phyloP scores from a whole-genome alignment of 2,329 filamentous ascomycete genomes.

The Scytalidium lignicola region DNA sequence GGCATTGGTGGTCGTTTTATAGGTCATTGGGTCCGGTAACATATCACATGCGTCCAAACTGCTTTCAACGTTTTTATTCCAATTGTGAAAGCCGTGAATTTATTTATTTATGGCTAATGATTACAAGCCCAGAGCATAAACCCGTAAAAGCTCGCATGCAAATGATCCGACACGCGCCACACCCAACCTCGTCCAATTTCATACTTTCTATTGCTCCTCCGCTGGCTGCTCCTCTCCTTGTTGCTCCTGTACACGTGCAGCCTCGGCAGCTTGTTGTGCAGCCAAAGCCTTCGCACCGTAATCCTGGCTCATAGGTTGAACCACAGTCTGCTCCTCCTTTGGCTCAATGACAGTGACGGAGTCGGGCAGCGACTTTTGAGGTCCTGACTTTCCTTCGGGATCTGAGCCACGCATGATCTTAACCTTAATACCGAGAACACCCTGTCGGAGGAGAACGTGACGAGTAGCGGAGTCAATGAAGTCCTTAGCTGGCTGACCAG shows the following conservation, averaged over 20 bases:
- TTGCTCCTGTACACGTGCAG: slow-evolving; percentile 49
- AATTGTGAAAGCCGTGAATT: slow-evolving; percentile 19
- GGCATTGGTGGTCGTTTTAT: background rate
- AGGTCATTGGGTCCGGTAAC: background rate
- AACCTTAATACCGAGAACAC: slow-evolving; percentile 99
- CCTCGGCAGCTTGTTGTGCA: slow-evolving; percentile 63
- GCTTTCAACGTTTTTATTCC: background rate
- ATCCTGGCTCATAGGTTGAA: slow-evolving; percentile 96
- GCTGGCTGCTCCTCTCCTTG: slow-evolving; percentile 46
- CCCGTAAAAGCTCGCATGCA: slow-evolving; percentile 23
- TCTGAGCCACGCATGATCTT: slow-evolving; percentile 99
- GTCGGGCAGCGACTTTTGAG: slow-evolving; percentile 95
- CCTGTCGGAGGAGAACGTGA: slow-evolving; percentile 99
- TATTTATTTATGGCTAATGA: slow-evolving; percentile 19
- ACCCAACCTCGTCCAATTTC: slow-evolving; percentile 15
- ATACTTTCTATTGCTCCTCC: slow-evolving; percentile 30
- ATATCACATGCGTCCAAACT: background rate
- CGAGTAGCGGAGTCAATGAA: slow-evolving; percentile 99
- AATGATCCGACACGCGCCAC: slow-evolving; percentile 27
- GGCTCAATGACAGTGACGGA: slow-evolving; percentile 99
- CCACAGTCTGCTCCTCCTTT: slow-evolving; percentile 96
- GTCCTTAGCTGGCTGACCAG: slow-evolving; percentile 97
- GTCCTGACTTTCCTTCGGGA: slow-evolving; percentile 97
- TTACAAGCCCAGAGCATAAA: slow-evolving; percentile 25
- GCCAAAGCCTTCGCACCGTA: slow-evolving; percentile 88